These are phyloP conservation scores for Plasmodium chabaudi DNA, from an alignment of 169 alveolate genomes.

Conservation along the genomic window DNA sequence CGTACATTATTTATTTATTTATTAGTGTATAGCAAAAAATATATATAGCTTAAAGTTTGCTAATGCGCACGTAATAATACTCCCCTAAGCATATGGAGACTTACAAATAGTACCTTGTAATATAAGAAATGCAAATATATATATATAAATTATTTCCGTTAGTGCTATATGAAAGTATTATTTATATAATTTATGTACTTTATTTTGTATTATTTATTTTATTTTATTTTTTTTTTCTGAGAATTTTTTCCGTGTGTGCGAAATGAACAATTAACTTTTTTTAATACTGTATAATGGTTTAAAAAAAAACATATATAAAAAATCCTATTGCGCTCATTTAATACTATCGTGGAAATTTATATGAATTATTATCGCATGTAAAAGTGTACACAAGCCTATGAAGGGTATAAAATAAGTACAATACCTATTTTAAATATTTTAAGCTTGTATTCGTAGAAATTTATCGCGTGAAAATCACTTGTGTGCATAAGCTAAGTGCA, in stretches of 20 bases:
- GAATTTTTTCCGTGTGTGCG: conserved; percentile 29
- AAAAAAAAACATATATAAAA: conserved; percentile 25
- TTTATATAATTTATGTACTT: background rate
- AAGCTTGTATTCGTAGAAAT: conserved; percentile 11
- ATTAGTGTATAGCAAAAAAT: too few relatives aligned
- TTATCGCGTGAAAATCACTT: background rate
- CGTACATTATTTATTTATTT: too few relatives aligned
- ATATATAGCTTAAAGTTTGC: too few relatives aligned
- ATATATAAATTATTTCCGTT: conserved; percentile 28
- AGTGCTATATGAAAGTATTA: conserved; percentile 10
- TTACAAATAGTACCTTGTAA: background rate
- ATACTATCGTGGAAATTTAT: background rate
- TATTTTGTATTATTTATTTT: conserved; percentile 1
- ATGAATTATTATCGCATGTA: conserved; percentile 4
- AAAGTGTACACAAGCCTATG: background rate
- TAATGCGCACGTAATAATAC: too few relatives aligned
- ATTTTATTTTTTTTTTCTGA: background rate
- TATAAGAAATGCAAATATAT: conserved; percentile 4
- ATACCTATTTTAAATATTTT: background rate
- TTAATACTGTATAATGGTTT: background rate
- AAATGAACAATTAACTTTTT: conserved; percentile 28
- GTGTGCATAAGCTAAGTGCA: conserved; percentile 6
- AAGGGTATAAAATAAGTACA: background rate
- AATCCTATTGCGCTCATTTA: background rate
- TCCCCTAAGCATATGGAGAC: too few relatives aligned